Evolutionary conservation across 2,329 filamentous ascomycete species (phyloP), one percentile per base, ranked within the genome.

Genomic region (Chaetomium sp.): DNA sequence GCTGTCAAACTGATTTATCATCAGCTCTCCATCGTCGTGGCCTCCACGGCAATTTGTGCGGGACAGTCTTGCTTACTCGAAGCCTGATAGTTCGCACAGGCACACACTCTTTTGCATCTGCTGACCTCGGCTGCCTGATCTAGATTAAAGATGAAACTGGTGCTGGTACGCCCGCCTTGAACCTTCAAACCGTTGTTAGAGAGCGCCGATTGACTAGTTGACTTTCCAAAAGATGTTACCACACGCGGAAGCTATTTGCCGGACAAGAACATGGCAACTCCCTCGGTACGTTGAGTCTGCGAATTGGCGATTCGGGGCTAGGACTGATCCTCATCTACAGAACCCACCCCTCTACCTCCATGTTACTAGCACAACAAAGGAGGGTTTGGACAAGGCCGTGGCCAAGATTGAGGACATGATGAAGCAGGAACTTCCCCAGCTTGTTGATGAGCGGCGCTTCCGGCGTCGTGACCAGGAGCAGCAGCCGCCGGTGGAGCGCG

Each of bases 71-170:
- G 82, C 84, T 88, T 86, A 88, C 86, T 75, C 71, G 73, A 78
- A 77, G 78, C 79, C 75, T 78, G 76, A 80, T 82, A 87, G 85
- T 82, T 81, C 74, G 71, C 72, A 74, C 74, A 74, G 72, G 72
- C 71, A 69, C 72, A 72, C 77, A 80, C 82, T 86, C 84, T 84
- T 84, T 89, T 86, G 83, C 88, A 89, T 85, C 84, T 94, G 90
- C 91, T 97, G 85, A 96, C 91, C 84, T 86, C 80, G 76, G 76
- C 76, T 86, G 80, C 85, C 82, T 94, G 85, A 88, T 88, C 68
- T 91, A 99, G 94, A 99, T 99, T 69, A 95, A 96, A 87, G 92
- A 96, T 79, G 90, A 96, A 69, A 97, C 92, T 86, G 94, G 94
- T 82, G 92, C 94, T 81, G 94, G 94, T 99, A 99, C 86, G 91